phyloP scores from a whole-genome alignment of 2,329 filamentous ascomycete species.

The Botrytis porri region DNA sequence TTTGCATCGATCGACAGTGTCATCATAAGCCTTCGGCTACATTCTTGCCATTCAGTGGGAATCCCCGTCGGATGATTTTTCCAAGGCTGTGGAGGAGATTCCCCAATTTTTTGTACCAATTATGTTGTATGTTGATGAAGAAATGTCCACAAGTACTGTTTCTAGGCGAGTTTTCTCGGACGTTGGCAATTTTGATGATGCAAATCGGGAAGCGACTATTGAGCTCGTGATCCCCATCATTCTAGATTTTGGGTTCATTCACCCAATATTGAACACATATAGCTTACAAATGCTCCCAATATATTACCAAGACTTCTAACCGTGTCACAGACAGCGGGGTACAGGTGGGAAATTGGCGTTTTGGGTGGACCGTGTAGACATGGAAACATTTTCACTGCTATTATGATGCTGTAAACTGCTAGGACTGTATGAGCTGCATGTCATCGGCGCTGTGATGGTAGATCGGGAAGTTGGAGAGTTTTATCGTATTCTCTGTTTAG shows the following conservation, averaged over 20 bases:
- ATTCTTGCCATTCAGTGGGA: neutral
- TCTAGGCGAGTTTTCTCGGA: neutral
- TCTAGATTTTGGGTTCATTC: neutral
- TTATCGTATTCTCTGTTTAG: neutral
- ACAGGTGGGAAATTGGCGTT: neutral
- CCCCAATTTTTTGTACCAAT: neutral
- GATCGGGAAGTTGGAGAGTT: neutral
- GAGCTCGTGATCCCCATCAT: neutral
- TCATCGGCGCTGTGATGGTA: neutral
- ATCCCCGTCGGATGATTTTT: neutral
- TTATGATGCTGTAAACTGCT: neutral
- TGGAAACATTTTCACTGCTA: neutral
- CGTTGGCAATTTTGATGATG: neutral
- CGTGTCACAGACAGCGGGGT: neutral
- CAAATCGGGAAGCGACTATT: neutral
- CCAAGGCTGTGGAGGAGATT: neutral
- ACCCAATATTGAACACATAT: neutral
- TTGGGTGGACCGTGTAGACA: neutral
- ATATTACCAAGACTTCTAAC: neutral
- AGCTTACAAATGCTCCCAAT: neutral
- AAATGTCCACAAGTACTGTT: neutral
- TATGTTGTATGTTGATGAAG: neutral
- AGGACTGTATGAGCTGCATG: too few species aligned
- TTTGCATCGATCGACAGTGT: neutral
- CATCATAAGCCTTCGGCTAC: neutral